A percentile compares a stretch with the other conserved stretches of the same genome.
Evolutionary conservation across 345 rosid species (phyloP).

Genomic region (Isatis tinctoria): DNA sequence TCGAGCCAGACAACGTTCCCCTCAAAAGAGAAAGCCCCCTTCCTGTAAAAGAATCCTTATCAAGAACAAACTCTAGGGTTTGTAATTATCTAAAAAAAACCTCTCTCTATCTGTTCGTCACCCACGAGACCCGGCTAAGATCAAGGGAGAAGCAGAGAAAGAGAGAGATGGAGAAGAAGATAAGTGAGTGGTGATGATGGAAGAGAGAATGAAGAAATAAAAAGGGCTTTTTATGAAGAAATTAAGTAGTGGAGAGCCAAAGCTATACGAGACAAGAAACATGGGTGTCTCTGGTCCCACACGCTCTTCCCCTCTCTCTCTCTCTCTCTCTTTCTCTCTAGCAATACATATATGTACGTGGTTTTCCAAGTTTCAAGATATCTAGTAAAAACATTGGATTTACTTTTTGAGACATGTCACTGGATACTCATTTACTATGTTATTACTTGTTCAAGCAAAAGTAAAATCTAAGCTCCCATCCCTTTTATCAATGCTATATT

Average conservation of each 20-base stretch:
- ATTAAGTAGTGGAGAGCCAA: conserved; percentile 35
- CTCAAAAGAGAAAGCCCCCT: conserved; percentile 60
- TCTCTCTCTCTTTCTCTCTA: background rate
- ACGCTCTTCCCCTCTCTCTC: background rate
- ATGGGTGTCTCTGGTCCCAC: conserved; percentile 33
- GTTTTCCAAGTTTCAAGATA: conserved; percentile 31
- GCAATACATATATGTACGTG: background rate
- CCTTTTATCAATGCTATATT: conserved; percentile 12
- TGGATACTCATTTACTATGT: conserved; percentile 32
- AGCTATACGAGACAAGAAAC: conserved; percentile 34
- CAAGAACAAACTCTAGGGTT: conserved; percentile 14
- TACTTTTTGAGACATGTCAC: conserved; percentile 39
- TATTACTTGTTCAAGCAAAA: conserved; percentile 33
- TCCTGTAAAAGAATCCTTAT: background rate
- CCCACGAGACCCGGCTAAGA: conserved; percentile 63
- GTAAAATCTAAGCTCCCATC: background rate
- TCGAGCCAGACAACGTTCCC: conserved; percentile 99
- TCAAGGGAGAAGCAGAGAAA: conserved; percentile 46
- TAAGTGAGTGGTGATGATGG: conserved; percentile 34
- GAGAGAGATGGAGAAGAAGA: conserved; percentile 23
- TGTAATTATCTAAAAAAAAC: background rate
- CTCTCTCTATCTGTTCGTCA: conserved; percentile 28
- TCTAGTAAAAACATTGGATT: conserved; percentile 29
- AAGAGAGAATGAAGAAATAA: conserved; percentile 26
- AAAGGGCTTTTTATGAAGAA: conserved; percentile 27